These are phyloP conservation scores for Hippophae rhamnoides DNA, from an alignment of 306 rosid genomes.

Conservation along the genomic window DNA sequence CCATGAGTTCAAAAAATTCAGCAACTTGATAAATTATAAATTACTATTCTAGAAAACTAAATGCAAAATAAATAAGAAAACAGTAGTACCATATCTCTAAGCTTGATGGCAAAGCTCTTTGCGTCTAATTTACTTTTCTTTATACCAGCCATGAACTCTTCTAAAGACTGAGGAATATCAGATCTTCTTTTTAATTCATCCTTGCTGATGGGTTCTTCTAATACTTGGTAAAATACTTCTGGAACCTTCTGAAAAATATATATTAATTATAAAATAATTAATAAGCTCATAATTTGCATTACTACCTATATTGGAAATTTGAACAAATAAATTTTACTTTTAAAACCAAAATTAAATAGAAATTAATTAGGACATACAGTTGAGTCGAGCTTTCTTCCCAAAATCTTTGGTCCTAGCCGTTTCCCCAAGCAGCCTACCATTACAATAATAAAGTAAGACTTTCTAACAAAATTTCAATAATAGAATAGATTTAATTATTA, in stretches of 20 bases:
- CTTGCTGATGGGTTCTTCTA: slow-evolving; percentile 59
- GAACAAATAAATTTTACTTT: neutral
- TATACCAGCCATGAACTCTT: slow-evolving; percentile 75
- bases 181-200: slow-evolving; percentile 62
- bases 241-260: slow-evolving; percentile 55
- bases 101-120: slow-evolving; percentile 71
- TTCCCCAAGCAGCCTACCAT: slow-evolving; percentile 86
- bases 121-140: slow-evolving; percentile 60
- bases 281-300: neutral
- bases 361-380: slow-evolving; percentile 36
- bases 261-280: slow-evolving; percentile 18
- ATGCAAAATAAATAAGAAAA: neutral
- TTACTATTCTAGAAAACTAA: too few relatives aligned
- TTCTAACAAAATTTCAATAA: slow-evolving; percentile 9
- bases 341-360: neutral
- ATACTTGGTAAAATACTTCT: slow-evolving; percentile 76
- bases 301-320: neutral
- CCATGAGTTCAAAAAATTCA: too few relatives aligned
- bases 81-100: slow-evolving; percentile 68
- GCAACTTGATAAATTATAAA: too few relatives aligned
- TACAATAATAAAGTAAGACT: slow-evolving; percentile 7
- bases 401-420: slow-evolving; percentile 70
- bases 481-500: neutral
- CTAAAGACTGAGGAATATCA: slow-evolving; percentile 80
- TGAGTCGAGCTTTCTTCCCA: slow-evolving; percentile 67